A percentile compares a stretch with the other conserved stretches of the same genome.
These are phyloP conservation scores for Nakataea oryzae DNA, from an alignment of 2,329 filamentous ascomycete species.

Conservation along the genomic window DNA sequence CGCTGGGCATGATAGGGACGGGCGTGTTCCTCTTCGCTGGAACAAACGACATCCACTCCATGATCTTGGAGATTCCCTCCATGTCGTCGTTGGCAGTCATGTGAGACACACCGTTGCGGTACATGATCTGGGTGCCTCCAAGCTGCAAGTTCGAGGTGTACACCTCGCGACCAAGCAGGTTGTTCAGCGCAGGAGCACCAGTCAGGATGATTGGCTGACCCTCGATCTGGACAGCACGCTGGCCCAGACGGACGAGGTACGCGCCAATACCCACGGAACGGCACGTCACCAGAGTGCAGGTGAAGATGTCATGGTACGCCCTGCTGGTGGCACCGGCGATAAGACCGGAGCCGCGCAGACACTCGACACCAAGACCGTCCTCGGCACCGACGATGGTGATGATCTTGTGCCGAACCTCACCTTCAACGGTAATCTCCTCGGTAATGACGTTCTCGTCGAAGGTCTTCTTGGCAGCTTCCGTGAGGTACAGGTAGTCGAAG, in stretches of 20 bases:
- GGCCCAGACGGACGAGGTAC: constrained; percentile 94
- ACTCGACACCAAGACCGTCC: constrained; percentile 95
- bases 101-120: constrained; percentile 98
- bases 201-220: constrained; percentile 98
- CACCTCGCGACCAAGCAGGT: constrained; percentile 92
- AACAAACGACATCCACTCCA: constrained; percentile 95
- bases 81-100: constrained; percentile 98
- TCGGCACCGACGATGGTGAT: constrained; percentile 87
- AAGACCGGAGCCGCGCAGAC: constrained; percentile 89
- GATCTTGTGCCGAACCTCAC: constrained; percentile 88
- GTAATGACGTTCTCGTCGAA: constrained; percentile 86
- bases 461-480: constrained; percentile 72
- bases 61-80: constrained; percentile 93
- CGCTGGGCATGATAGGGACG: constrained; percentile 79
- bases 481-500: constrained; percentile 96
- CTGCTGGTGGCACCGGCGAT: constrained; percentile 96
- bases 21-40: constrained; percentile 91
- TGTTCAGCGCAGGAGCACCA: constrained; percentile 95
- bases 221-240: constrained; percentile 97
- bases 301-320: constrained; percentile 98
- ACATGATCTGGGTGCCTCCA: constrained; percentile 99
- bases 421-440: constrained; percentile 74
- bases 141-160: constrained; percentile 99
- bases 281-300: constrained; percentile 92
- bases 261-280: constrained; percentile 98